A percentile compares a stretch with the other conserved stretches of the same genome.
These are phyloP conservation scores for Toxoplasma gondii DNA, from an alignment of 169 alveolate species.

Conservation along the genomic window DNA sequence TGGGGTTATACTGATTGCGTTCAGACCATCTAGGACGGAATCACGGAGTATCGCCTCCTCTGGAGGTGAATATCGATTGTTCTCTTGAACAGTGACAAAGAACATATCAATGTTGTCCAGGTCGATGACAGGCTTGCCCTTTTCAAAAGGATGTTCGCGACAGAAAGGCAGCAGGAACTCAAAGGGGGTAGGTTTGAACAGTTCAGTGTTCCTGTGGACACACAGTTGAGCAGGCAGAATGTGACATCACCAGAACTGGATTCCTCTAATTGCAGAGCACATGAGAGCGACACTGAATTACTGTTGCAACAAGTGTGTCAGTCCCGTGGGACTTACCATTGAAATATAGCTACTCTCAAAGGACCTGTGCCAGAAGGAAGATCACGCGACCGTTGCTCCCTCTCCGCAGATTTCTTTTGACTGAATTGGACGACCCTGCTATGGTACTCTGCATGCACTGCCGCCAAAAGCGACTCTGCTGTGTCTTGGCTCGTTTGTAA, in stretches of 20 bases:
- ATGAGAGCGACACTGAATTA: too few relatives aligned
- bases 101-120: neutral
- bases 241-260: neutral
- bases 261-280: too few relatives aligned
- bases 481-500: too few relatives aligned
- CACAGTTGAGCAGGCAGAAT: neutral
- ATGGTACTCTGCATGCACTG: neutral
- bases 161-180: constrained; percentile 6
- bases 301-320: too few relatives aligned
- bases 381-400: neutral
- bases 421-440: neutral
- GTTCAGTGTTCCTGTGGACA: constrained; percentile 19
- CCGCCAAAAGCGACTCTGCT: neutral
- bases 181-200: neutral
- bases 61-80: neutral
- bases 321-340: neutral
- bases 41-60: neutral
- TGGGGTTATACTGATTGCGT: neutral
- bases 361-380: neutral
- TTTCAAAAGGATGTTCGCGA: neutral
- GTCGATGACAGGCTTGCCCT: neutral
- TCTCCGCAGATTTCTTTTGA: neutral
- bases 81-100: constrained; percentile 13
- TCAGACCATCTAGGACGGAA: neutral
- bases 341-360: neutral